Evolutionary conservation across 2,329 filamentous ascomycete genomes (phyloP).

Genomic region (Epichloe coenophiala): DNA sequence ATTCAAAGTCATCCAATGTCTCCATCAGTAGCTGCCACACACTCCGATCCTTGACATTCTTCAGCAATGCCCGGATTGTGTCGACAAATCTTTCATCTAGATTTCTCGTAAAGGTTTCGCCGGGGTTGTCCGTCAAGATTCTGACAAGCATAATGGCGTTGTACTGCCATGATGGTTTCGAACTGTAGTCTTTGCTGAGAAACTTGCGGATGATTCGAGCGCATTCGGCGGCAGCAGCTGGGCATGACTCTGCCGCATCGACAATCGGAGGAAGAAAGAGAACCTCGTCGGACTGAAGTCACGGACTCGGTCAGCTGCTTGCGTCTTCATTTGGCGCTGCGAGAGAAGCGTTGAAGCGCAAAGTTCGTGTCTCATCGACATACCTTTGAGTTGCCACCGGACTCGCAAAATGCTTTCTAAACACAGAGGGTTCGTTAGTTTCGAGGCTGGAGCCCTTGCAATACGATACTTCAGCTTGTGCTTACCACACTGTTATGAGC

Average conservation of each 20-base stretch:
- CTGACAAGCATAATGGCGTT: constrained; percentile 92
- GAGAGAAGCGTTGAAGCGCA: neutral
- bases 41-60: constrained; percentile 54
- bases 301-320: neutral
- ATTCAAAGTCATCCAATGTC: constrained; percentile 67
- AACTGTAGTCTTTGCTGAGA: constrained; percentile 57
- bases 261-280: constrained; percentile 88
- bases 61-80: constrained; percentile 61
- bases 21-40: constrained; percentile 81
- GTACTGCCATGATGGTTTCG: constrained; percentile 65
- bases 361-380: neutral
- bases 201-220: constrained; percentile 72
- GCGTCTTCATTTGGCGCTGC: neutral
- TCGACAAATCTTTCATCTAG: constrained; percentile 74
- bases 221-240: constrained; percentile 68
- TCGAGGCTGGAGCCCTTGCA: neutral
- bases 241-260: constrained; percentile 86
- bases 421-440: constrained; percentile 12
- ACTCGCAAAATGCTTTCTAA: constrained; percentile 72
- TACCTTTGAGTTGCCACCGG: constrained; percentile 46
- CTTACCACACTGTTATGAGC: constrained; percentile 54
- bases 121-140: constrained; percentile 86
- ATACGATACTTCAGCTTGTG: constrained; percentile 4
- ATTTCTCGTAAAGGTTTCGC: constrained; percentile 79
- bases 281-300: constrained; percentile 67